These are phyloP conservation scores for Turnera subulata DNA, from an alignment of 345 rosid genomes.

Conservation along the genomic window DNA sequence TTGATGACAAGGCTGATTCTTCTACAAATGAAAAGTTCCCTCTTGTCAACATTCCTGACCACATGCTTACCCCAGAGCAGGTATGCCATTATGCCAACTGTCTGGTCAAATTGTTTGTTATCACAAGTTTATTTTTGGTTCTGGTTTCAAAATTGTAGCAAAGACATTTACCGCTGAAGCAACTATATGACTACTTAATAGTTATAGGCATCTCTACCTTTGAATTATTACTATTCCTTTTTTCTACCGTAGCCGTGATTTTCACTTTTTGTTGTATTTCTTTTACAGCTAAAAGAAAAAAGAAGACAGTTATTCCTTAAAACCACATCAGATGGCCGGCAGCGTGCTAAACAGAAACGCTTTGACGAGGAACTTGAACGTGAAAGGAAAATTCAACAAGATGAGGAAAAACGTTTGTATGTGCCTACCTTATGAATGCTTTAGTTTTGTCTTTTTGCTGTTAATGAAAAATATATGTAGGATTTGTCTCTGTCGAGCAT, in stretches of 20 bases:
- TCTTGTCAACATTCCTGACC: conserved; percentile 67
- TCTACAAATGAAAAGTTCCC: conserved; percentile 60
- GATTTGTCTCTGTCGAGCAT: background rate
- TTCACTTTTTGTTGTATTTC: background rate
- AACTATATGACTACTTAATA: no score
- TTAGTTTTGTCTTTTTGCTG: background rate
- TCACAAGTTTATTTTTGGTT: background rate
- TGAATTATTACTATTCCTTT: no score
- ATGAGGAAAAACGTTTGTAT: conserved; percentile 84
- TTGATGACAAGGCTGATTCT: conserved; percentile 64
- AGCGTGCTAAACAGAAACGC: conserved; percentile 88
- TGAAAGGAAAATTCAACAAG: conserved; percentile 71
- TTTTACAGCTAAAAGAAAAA: conserved; percentile 79
- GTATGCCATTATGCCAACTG: conserved; percentile 26
- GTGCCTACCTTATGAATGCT: conserved; percentile 24
- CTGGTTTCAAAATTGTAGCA: background rate
- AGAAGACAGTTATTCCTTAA: conserved; percentile 76
- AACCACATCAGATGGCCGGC: conserved; percentile 82
- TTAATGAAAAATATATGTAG: background rate
- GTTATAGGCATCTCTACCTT: no score
- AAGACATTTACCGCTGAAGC: background rate
- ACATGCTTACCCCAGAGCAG: conserved; percentile 80
- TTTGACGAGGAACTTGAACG: conserved; percentile 71
- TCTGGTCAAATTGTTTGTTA: background rate
- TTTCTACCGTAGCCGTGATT: no score